A percentile compares a stretch with the other conserved stretches of the same genome.
Evolutionary conservation across 2,329 filamentous ascomycete species (phyloP).

Genomic region (Chalaropsis ovoidea): DNA sequence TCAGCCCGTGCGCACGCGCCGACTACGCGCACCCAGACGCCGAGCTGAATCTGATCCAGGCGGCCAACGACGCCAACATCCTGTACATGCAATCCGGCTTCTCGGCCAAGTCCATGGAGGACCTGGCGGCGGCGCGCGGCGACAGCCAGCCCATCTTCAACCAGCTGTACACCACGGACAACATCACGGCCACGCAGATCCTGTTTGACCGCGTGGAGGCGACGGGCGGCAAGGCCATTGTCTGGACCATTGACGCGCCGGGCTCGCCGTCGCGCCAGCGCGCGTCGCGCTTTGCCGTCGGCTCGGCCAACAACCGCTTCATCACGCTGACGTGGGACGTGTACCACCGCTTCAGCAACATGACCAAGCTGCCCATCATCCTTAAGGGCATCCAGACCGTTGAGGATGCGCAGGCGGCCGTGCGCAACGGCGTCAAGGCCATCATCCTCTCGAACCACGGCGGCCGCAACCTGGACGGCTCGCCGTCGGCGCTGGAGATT

Average conservation of each 20-base stretch:
- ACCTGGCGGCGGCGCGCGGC: conserved; percentile 31
- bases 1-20: conserved; percentile 39
- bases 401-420: conserved; percentile 35
- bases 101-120: conserved; percentile 32
- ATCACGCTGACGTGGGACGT: conserved; percentile 26
- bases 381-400: conserved; percentile 37
- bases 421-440: conserved; percentile 34
- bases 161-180: conserved; percentile 32
- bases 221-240: conserved; percentile 34
- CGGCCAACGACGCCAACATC: conserved; percentile 38
- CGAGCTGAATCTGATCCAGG: conserved; percentile 41
- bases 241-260: conserved; percentile 33
- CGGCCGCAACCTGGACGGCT: conserved; percentile 36
- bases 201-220: conserved; percentile 31
- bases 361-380: conserved; percentile 32
- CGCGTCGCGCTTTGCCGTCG: conserved; percentile 34
- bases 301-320: conserved; percentile 30
- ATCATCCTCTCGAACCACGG: conserved; percentile 39
- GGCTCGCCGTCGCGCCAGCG: conserved; percentile 31
- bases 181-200: conserved; percentile 32
- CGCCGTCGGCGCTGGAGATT: conserved; percentile 32
- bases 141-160: conserved; percentile 27
- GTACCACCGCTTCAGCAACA: conserved; percentile 21
- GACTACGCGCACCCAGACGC: conserved; percentile 37
- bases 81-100: conserved; percentile 37